Evolutionary conservation across 345 rosid genomes (phyloP).

Genomic region (Ceriops zippeliana): DNA sequence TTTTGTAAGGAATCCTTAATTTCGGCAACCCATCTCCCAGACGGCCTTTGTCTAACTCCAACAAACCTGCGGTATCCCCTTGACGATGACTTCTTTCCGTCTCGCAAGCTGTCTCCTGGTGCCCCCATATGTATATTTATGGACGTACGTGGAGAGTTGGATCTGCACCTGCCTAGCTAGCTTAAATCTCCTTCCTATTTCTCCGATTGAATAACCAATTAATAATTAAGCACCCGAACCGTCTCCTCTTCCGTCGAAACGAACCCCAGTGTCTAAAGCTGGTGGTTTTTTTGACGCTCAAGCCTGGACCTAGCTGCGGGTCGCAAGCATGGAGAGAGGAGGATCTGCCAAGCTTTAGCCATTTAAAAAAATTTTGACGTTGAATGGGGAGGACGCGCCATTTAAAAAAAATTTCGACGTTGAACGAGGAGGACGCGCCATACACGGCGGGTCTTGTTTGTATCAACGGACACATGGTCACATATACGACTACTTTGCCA

Average conservation of each 20-base stretch:
- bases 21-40: constrained; percentile 63
- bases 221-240: no score
- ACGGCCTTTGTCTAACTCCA: constrained; percentile 54
- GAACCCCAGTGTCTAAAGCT: background rate
- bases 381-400: background rate
- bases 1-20: constrained; percentile 50
- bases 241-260: background rate
- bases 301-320: constrained; percentile 1
- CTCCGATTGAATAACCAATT: no score
- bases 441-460: constrained; percentile 15
- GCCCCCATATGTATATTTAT: constrained; percentile 14
- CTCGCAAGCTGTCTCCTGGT: constrained; percentile 12
- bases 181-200: no score
- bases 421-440: no score
- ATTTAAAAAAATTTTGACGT: background rate
- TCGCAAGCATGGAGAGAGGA: constrained; percentile 5
- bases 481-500: background rate
- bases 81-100: constrained; percentile 35
- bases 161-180: background rate
- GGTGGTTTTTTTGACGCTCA: background rate
- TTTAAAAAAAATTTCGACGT: no score
- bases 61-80: constrained; percentile 51
- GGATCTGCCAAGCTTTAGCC: background rate
- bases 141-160: background rate
- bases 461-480: constrained; percentile 5